phyloP scores from a whole-genome alignment of 1,139 yeast genomes.

The Suhomyces bribrorum region DNA sequence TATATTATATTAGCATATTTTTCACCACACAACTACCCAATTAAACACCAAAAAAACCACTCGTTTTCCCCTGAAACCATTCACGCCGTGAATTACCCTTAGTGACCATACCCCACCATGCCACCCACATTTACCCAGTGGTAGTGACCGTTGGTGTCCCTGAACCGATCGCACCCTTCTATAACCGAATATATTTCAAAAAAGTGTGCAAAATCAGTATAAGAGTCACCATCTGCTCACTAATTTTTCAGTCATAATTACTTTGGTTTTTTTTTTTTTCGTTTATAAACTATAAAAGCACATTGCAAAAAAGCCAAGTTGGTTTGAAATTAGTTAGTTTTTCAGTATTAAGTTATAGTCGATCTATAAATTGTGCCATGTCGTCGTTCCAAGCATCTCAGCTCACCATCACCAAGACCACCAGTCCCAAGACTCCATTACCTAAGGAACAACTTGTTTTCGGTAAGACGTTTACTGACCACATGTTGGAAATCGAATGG shows the following conservation, averaged over 20 bases:
- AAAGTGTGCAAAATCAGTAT: neutral
- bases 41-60: no score
- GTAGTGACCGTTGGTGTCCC: neutral
- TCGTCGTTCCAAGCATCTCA: constrained; percentile 65
- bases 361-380: neutral
- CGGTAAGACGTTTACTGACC: constrained; percentile 87
- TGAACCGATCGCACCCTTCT: neutral
- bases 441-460: constrained; percentile 79
- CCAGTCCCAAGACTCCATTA: constrained; percentile 61
- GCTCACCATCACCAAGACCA: constrained; percentile 57
- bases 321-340: no score
- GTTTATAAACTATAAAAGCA: no score
- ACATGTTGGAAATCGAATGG: constrained; percentile 91
- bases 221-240: neutral
- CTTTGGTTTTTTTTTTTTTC: neutral
- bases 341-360: no score
- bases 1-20: no score
- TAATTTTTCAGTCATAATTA: no score
- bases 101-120: neutral
- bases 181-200: neutral
- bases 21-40: no score
- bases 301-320: no score
- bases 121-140: neutral
- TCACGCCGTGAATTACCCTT: no score
- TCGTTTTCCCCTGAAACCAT: no score